phyloP scores from a whole-genome alignment of 768 basidiomycete genomes.

The Podaxis sp. region DNA sequence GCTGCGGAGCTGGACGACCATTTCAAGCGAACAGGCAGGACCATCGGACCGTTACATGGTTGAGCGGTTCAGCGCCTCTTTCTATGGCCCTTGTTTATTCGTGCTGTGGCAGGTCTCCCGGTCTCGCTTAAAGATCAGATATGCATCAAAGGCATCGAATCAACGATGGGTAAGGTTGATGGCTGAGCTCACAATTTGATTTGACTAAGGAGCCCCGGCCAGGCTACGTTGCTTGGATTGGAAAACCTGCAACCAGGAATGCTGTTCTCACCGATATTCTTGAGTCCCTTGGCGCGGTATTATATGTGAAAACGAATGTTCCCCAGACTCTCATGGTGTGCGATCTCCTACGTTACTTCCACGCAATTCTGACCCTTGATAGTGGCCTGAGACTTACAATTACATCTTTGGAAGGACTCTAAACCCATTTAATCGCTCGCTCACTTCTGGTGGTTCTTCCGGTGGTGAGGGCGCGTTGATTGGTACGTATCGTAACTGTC shows the following conservation, averaged over 20 bases:
- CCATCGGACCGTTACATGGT: slow-evolving; percentile 72
- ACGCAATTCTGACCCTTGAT: not conserved
- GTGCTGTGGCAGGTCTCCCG: slow-evolving; percentile 38
- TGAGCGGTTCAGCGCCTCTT: slow-evolving; percentile 5
- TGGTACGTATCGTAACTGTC: slow-evolving; percentile 27
- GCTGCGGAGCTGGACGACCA: slow-evolving; percentile 66
- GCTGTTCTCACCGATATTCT: slow-evolving; percentile 64
- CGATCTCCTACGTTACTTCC: not conserved
- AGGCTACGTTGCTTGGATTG: slow-evolving; percentile 77
- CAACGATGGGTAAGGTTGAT: slow-evolving; percentile 50
- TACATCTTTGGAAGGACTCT: slow-evolving; percentile 72
- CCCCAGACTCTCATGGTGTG: slow-evolving; percentile 73
- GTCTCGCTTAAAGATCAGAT: slow-evolving; percentile 76
- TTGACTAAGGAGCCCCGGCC: not conserved
- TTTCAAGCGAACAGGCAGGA: slow-evolving; percentile 54
- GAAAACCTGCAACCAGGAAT: slow-evolving; percentile 51
- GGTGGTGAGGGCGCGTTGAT: slow-evolving; percentile 85
- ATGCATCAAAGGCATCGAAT: slow-evolving; percentile 62
- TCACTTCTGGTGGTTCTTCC: slow-evolving; percentile 77
- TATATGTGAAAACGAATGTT: slow-evolving; percentile 71
- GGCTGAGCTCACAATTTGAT: not conserved
- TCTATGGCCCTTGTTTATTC: not conserved
- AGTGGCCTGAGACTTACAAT: slow-evolving; percentile 82
- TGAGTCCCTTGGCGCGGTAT: slow-evolving; percentile 62
- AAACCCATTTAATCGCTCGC: slow-evolving; percentile 69